Evolutionary conservation across 306 rosid species (phyloP), one percentile per base, ranked within the genome.

Genomic region (Vigna trinervia): DNA sequence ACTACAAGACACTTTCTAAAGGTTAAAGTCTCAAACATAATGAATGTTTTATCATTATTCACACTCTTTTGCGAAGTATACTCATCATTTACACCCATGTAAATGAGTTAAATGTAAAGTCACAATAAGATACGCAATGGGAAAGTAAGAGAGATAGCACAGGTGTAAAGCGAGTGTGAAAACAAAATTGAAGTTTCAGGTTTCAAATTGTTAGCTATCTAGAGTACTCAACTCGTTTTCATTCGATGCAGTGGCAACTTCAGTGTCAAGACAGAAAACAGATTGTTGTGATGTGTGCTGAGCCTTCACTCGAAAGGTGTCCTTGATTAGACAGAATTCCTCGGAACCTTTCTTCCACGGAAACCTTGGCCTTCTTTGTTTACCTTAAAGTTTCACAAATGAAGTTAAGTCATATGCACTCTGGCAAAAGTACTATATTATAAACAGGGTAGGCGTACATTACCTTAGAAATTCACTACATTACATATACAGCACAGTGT

Each of bases 331-430:
- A 80, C 69, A 54, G 85, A 83, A 68, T 83, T 80, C 81, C 89
- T 78, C 69, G 83, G 74, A 62, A 71, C 82, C 72, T 86, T 86
- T 85, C 84, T 80, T 78, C 82, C 91, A 34, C 86, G 73, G 73
- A 80, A 83, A 75, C 72, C 87, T 69, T 83, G 74, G 58, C 79
- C 84, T 74, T 85, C 88, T 91, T 87, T 88, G 64, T 79, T 72
- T 39, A 73, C 85, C 91, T 89, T 92, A 73, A 81, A 68, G 45
- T 60, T 14, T 64, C 30, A 38, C 8, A 38, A 8, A 64, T 64
- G 13, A 34, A 7, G 46, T 79, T 22, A 65, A 14, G 5, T 62
- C 47, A 63, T 3, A 26, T 23, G 1, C 69, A 63, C 69, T 63
- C 69, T 36, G 69, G 8, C 14, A 63, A n/a, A 26, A 34, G 48